Percentiles rank a stretch among this genome's conserved stretches.
Evolutionary conservation across 2,329 filamentous ascomycete genomes (phyloP).

Genomic region (Fusarium chuoi): DNA sequence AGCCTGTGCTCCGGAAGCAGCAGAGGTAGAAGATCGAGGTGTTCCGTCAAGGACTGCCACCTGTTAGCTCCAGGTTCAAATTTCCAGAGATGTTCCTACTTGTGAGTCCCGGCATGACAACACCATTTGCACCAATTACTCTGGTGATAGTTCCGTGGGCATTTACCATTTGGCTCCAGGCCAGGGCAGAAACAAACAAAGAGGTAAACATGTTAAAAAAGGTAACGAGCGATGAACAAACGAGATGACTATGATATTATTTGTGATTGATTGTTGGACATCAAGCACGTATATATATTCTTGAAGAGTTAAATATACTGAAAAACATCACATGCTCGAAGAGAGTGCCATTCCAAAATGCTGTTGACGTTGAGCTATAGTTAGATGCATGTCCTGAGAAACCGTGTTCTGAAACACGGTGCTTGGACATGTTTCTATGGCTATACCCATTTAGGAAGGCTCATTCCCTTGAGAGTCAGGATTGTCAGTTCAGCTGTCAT

Average conservation of each 20-base stretch:
- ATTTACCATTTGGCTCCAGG: not conserved
- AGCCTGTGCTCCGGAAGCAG: not conserved
- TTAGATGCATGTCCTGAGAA: not conserved
- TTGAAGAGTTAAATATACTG: not conserved
- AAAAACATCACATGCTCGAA: not conserved
- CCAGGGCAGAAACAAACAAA: not conserved
- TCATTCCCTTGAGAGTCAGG: not conserved
- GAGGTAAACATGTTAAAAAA: not conserved
- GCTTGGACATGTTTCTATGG: not conserved
- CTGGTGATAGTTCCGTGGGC: constrained; percentile 10
- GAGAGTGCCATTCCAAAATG: not conserved
- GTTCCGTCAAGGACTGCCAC: not conserved
- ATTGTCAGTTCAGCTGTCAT: not conserved
- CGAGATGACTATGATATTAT: not conserved
- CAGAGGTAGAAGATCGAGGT: constrained; percentile 1
- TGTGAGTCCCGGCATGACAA: constrained; percentile 10
- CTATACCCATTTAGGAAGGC: not conserved
- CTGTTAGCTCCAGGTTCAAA: not conserved
- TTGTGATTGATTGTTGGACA: not conserved
- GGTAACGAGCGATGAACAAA: not conserved
- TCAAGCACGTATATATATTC: not conserved
- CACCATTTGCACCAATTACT: constrained; percentile 1
- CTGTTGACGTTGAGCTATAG: not conserved
- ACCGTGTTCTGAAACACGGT: not conserved
- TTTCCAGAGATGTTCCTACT: not conserved